Conservation (phyloP, 495 filamentous ascomycete species). For the Lasiosphaeriaceae sp. region DNA sequence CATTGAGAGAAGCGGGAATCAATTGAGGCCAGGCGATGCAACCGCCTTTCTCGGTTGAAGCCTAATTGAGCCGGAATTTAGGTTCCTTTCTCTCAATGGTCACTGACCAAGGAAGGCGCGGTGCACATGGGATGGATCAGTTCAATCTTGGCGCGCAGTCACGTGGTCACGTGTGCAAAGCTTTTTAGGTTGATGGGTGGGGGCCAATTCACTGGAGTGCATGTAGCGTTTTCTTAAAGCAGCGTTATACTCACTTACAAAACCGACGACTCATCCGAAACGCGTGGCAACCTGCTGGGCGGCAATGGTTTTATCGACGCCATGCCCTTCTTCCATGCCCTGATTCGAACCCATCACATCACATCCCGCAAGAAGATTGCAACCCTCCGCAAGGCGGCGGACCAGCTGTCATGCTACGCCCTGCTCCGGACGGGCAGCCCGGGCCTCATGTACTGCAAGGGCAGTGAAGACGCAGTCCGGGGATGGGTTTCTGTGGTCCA, state of each 20-base stretch:
- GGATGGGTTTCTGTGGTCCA: slow-evolving; percentile 31
- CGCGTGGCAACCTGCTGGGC: neutral
- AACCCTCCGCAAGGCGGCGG: slow-evolving; percentile 59
- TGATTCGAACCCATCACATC: slow-evolving; percentile 79
- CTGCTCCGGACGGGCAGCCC: slow-evolving; percentile 64
- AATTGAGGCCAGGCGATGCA: slow-evolving; percentile 3
- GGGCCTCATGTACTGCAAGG: slow-evolving; percentile 77
- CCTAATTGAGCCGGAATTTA: neutral
- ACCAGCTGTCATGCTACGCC: slow-evolving; percentile 51
- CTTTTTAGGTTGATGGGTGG: neutral
- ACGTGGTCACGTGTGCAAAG: slow-evolving; percentile 11
- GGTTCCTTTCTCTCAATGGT: neutral
- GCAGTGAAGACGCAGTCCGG: slow-evolving; percentile 39
- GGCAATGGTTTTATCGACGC: neutral
- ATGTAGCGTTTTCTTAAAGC: neutral
- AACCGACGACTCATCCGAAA: neutral
- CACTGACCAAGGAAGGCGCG: neutral
- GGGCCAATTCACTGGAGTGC: neutral
- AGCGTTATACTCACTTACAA: too few relatives aligned
- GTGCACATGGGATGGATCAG: neutral
- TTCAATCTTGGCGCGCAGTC: slow-evolving; percentile 1
- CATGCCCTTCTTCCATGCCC: slow-evolving; percentile 46
- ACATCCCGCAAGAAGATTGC: slow-evolving; percentile 75
- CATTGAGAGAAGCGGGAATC: neutral
- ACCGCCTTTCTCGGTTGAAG: neutral